phyloP scores from a whole-genome alignment of 495 filamentous ascomycete species.

The Penicillium paxilli region DNA sequence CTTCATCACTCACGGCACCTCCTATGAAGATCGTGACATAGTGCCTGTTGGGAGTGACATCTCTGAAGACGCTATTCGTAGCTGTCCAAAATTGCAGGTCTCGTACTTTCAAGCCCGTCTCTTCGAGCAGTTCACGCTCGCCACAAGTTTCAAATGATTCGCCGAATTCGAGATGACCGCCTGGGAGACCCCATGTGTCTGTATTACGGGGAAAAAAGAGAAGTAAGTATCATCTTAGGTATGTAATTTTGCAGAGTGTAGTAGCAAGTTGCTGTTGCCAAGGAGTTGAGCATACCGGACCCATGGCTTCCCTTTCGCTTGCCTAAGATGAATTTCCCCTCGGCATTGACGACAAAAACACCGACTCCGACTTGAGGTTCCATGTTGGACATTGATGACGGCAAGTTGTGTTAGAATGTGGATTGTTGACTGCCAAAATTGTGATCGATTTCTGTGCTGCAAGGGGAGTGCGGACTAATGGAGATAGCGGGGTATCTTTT shows the following conservation, averaged over 20 bases:
- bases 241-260: not conserved
- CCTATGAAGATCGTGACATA: conserved; percentile 67
- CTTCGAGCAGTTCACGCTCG: conserved; percentile 64
- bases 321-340: conserved; percentile 35
- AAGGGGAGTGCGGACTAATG: no score
- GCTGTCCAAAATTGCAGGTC: conserved; percentile 50
- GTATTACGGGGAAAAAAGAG: not conserved
- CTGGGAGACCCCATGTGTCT: conserved; percentile 64
- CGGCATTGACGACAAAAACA: conserved; percentile 29
- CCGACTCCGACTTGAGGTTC: conserved; percentile 31
- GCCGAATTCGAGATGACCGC: conserved; percentile 68
- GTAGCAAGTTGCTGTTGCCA: no score
- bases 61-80: conserved; percentile 61
- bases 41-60: conserved; percentile 48
- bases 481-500: not conserved
- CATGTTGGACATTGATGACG: conserved; percentile 6
- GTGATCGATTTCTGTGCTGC: not conserved
- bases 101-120: conserved; percentile 58
- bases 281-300: conserved; percentile 26
- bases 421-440: no score
- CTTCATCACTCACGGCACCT: conserved; percentile 39
- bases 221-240: not conserved
- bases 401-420: not conserved
- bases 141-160: conserved; percentile 60
- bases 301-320: conserved; percentile 38